These are phyloP conservation scores for Trichomonas vaginalis DNA, from an alignment of 208 protist genomes.

Conservation along the genomic window DNA sequence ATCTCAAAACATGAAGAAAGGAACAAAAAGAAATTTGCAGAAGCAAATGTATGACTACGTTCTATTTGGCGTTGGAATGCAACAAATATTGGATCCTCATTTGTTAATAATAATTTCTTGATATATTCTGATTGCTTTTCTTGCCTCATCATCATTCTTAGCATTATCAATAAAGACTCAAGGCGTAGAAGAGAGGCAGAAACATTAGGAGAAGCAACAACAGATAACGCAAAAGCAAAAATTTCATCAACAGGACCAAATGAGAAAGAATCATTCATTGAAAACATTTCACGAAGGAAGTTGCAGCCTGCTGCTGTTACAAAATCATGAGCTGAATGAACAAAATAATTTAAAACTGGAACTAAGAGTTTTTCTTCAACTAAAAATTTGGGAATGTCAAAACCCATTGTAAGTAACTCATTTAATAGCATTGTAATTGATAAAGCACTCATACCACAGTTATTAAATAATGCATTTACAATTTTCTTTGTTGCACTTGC, in stretches of 20 bases:
- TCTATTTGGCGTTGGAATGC: slow-evolving; percentile 11
- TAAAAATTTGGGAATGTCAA: not conserved
- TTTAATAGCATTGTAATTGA: not conserved
- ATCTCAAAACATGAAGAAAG: not conserved
- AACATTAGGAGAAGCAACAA: not conserved
- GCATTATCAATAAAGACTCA: not conserved
- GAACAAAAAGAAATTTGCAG: not conserved
- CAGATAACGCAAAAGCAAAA: not conserved
- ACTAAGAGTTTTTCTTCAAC: not conserved
- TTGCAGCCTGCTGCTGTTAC: not conserved
- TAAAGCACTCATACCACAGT: not conserved
- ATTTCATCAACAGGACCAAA: not conserved
- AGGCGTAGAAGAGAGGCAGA: not conserved
- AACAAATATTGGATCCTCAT: not conserved
- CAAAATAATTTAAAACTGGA: not conserved
- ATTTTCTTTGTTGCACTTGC: not conserved
- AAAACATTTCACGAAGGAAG: not conserved
- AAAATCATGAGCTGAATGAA: not conserved
- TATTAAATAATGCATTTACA: not conserved
- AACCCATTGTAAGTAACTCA: not conserved
- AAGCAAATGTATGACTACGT: not conserved
- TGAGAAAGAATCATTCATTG: not conserved
- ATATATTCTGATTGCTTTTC: not conserved
- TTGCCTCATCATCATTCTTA: not conserved
- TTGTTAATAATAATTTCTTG: not conserved